These are phyloP conservation scores for Arthromyces matolae DNA, from an alignment of 768 basidiomycete genomes.

Conservation along the genomic window DNA sequence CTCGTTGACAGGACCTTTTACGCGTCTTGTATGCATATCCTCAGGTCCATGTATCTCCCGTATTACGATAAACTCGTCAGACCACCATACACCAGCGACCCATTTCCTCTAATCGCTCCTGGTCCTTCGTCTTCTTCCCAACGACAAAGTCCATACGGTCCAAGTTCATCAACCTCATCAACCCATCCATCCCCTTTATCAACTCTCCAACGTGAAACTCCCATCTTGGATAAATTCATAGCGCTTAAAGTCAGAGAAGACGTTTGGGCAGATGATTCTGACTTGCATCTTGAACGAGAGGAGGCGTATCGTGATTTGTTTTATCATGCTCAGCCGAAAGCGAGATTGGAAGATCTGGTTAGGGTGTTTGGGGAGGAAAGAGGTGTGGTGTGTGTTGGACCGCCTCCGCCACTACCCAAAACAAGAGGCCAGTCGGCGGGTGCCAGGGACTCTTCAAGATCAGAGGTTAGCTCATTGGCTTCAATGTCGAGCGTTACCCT, in stretches of 20 bases:
- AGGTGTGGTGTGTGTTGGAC: constrained; percentile 33
- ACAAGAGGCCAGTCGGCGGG: neutral
- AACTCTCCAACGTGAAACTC: constrained; percentile 61
- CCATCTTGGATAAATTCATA: constrained; percentile 77
- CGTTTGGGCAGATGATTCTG: constrained; percentile 68
- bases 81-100: constrained; percentile 71
- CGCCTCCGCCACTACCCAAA: neutral
- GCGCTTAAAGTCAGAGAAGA: constrained; percentile 77
- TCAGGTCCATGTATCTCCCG: constrained; percentile 72
- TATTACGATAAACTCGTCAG: constrained; percentile 61
- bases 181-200: neutral
- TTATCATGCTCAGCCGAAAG: constrained; percentile 69
- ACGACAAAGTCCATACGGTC: constrained; percentile 15
- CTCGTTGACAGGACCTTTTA: constrained; percentile 66
- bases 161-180: constrained; percentile 7
- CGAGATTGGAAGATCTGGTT: constrained; percentile 74
- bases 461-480: no score
- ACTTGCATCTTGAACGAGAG: constrained; percentile 70
- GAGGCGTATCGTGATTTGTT: constrained; percentile 80
- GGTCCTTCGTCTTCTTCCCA: constrained; percentile 15
- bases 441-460: no score
- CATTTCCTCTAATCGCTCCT: constrained; percentile 63
- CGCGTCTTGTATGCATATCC: constrained; percentile 76
- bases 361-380: constrained; percentile 36
- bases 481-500: no score